phyloP scores from a whole-genome alignment of 495 filamentous ascomycete species.

The Neurospora sp. region DNA sequence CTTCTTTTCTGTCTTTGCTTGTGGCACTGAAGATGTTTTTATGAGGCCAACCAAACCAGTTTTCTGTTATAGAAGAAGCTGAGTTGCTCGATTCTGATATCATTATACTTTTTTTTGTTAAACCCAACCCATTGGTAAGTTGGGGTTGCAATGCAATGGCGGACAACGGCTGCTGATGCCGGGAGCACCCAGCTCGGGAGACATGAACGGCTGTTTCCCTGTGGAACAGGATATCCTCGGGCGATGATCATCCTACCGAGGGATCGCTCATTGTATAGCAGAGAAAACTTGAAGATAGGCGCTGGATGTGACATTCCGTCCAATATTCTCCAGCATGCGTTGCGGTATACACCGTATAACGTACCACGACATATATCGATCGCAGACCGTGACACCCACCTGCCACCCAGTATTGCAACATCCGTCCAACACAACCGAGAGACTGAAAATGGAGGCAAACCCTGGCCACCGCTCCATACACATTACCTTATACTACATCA shows the following conservation, averaged over 20 bases:
- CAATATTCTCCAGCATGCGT: neutral
- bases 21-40: neutral
- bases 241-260: neutral
- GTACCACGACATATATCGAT: neutral
- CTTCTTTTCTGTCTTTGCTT: neutral
- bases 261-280: neutral
- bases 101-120: neutral
- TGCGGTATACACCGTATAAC: neutral
- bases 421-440: neutral
- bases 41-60: neutral
- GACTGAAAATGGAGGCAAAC: neutral
- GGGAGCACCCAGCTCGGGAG: neutral
- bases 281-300: neutral
- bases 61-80: neutral
- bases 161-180: neutral
- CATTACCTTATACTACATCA: neutral
- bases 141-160: neutral
- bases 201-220: neutral
- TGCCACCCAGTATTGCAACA: neutral
- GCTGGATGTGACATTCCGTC: neutral
- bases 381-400: neutral
- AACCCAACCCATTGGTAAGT: neutral
- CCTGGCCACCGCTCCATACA: neutral
- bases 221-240: neutral
- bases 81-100: neutral